Evolutionary conservation across 257 asterid genomes (phyloP), one percentile per base, ranked within the genome.

Genomic region (Solanum phureja): DNA sequence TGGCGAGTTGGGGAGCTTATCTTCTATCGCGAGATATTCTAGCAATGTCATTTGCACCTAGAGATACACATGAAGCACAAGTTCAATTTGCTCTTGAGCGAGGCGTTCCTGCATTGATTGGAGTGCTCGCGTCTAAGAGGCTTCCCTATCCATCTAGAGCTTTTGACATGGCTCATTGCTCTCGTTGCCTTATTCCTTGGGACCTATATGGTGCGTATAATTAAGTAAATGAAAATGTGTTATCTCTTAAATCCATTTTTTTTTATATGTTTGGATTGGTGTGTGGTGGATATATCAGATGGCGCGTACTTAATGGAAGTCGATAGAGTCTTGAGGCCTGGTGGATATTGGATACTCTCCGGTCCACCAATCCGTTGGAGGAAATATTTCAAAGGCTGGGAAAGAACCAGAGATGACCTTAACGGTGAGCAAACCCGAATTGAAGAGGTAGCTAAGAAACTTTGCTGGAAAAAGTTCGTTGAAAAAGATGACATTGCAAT

Each of bases 121-220:
- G 98, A 42, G 96, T 96, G 31, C 91, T 96, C 71, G 99, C 98
- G 37, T 94, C 99, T 60, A 95, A 94, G 91, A 95, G 98, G 88
- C 98, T 96, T 74, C 99, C 99, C 21, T 96, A 94, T 85, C 99
- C 99, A 0, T 94, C 98, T 7, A 83, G 96, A 85, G 97, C 98
- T 83, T 96, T 96, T 86, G 99, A 96, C 88, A 93, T 96, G 98
- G 99, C 98, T n/a, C 99, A 96, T 87, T 96, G 99, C 33, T 96
- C 99, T 9, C 98, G 99, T 58, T 96, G 99, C 92, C 97, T 96
- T 89, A 96, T 96, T 85, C 98, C 99, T 0, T 96, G 98, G 98
- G 96, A 94, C 24, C 94, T 93, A 90, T 62, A 95, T 52, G 95
- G 98, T 95, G 89, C 42, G 85, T 60, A 69, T 11, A 52, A 27